phyloP scores from a whole-genome alignment of 2,329 filamentous ascomycete species.

The Fusarium liriodendri region DNA sequence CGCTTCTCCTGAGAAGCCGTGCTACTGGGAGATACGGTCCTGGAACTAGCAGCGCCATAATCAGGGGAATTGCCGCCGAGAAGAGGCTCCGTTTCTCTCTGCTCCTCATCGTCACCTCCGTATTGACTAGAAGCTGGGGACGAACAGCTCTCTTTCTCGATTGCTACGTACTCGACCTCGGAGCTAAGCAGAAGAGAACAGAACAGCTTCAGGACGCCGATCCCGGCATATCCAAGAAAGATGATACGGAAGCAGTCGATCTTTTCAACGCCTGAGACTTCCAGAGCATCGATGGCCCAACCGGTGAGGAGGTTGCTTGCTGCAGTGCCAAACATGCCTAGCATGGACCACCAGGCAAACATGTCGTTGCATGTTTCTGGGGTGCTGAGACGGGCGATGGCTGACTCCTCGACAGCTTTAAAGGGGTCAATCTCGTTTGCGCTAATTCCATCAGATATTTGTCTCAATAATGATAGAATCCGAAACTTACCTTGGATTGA shows the following conservation, averaged over 20 bases:
- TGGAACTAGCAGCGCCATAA: constrained; percentile 17
- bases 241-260: constrained; percentile 26
- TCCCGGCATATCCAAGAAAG: constrained; percentile 30
- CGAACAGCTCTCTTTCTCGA: constrained; percentile 16
- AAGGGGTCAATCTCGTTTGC: constrained; percentile 42
- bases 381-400: constrained; percentile 33
- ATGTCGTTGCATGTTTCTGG: constrained; percentile 36
- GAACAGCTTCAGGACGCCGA: constrained; percentile 28
- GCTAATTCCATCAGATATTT: neutral
- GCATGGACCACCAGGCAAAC: constrained; percentile 41
- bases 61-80: neutral
- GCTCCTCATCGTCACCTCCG: neutral
- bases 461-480: too few relatives aligned
- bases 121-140: constrained; percentile 2
- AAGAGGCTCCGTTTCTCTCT: constrained; percentile 13
- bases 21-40: neutral
- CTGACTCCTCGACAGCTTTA: constrained; percentile 39
- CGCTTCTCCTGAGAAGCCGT: neutral
- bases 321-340: constrained; percentile 39
- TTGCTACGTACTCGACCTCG: constrained; percentile 21
- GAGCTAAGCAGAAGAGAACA: constrained; percentile 23
- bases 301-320: constrained; percentile 34
- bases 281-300: constrained; percentile 30
- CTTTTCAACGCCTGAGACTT: constrained; percentile 13
- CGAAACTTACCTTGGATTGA: constrained; percentile 31